A percentile compares a stretch with the other conserved stretches of the same genome.
phyloP scores from a whole-genome alignment of 306 rosid genomes.

The Rosa lucieae region DNA sequence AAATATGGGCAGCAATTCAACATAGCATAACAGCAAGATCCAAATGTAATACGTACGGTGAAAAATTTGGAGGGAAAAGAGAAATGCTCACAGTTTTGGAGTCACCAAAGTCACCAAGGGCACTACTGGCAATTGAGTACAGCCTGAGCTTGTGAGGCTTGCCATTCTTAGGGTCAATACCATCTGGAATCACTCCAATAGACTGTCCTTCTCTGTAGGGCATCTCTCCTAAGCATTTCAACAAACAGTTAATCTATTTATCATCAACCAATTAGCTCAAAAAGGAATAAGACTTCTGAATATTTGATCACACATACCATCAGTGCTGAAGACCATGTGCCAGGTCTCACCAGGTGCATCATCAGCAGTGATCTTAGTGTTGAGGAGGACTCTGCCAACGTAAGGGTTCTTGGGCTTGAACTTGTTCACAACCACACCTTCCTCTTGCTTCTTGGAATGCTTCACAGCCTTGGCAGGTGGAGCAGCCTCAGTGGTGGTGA shows the following conservation, averaged over 20 bases:
- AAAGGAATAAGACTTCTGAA: neutral
- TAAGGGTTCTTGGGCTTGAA: constrained; percentile 85
- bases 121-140: constrained; percentile 93
- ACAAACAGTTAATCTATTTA: neutral
- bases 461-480: constrained; percentile 78
- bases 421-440: constrained; percentile 80
- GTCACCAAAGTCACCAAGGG: constrained; percentile 91
- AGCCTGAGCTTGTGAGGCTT: constrained; percentile 89
- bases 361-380: constrained; percentile 96
- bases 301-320: constrained; percentile 45
- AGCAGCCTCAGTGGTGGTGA: constrained; percentile 83
- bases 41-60: neutral
- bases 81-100: constrained; percentile 73
- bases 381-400: constrained; percentile 70
- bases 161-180: constrained; percentile 76
- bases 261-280: neutral
- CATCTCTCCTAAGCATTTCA: constrained; percentile 63
- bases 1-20: neutral
- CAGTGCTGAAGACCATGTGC: constrained; percentile 99
- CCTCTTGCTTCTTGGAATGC: constrained; percentile 81
- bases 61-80: neutral
- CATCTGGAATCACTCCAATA: constrained; percentile 82
- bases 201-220: constrained; percentile 99
- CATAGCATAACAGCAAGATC: neutral
- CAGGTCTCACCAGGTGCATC: constrained; percentile 99